Percentiles rank a stretch among this genome's conserved stretches.
phyloP scores from a whole-genome alignment of 1,284 basidiomycete genomes.

The Sphagnurus paluster region DNA sequence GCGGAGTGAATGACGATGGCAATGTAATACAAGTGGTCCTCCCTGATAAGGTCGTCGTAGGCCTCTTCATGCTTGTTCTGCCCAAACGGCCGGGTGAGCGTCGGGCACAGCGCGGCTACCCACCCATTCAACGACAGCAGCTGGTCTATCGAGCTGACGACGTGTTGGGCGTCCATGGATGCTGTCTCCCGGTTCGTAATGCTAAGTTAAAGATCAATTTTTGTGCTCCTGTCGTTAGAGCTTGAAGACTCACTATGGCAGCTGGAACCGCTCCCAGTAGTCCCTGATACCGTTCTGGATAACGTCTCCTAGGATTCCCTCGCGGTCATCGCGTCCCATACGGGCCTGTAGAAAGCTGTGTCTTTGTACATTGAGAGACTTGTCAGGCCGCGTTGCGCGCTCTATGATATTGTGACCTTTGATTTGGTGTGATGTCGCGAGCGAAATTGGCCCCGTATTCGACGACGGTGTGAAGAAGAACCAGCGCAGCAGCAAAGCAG shows the following conservation, averaged over 20 bases:
- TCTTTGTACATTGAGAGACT: slow-evolving; percentile 81
- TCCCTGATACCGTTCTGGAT: slow-evolving; percentile 78
- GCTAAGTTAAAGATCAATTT: slow-evolving; percentile 45
- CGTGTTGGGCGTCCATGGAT: slow-evolving; percentile 85
- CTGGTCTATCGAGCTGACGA: slow-evolving; percentile 86
- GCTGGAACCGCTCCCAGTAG: slow-evolving; percentile 90
- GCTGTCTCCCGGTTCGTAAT: slow-evolving; percentile 81
- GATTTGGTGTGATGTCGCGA: slow-evolving; percentile 53
- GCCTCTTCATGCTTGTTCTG: slow-evolving; percentile 77
- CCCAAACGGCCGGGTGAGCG: slow-evolving; percentile 86
- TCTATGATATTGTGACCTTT: slow-evolving; percentile 83
- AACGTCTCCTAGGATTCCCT: slow-evolving; percentile 77
- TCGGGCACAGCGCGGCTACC: slow-evolving; percentile 96
- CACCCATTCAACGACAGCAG: slow-evolving; percentile 93
- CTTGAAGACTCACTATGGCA: slow-evolving; percentile 70
- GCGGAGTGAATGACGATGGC: slow-evolving; percentile 94
- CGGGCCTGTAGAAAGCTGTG: slow-evolving; percentile 86
- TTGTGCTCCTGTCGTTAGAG: not conserved
- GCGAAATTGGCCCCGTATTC: slow-evolving; percentile 24
- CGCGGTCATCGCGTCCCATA: slow-evolving; percentile 79
- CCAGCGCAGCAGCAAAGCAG: slow-evolving; percentile 38
- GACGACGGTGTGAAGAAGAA: slow-evolving; percentile 46
- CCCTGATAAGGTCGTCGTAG: slow-evolving; percentile 82
- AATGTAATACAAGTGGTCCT: slow-evolving; percentile 88
- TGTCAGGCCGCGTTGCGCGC: slow-evolving; percentile 80